A percentile compares a stretch with the other conserved stretches of the same genome.
Conservation (phyloP, 2,329 filamentous ascomycete species). For the Phyllosticta citriasiana region DNA sequence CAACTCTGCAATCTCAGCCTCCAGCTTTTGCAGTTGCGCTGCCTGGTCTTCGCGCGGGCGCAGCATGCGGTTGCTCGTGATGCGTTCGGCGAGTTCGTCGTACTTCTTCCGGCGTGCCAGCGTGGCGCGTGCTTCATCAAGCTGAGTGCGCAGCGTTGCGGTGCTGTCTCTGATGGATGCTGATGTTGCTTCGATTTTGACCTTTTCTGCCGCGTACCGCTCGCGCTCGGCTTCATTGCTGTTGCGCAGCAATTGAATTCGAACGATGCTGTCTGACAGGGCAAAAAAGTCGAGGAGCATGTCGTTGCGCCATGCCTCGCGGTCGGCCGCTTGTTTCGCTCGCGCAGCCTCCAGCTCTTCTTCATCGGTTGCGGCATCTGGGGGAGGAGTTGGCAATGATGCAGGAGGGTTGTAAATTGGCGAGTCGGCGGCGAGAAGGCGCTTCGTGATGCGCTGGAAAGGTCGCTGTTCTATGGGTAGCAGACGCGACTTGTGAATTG, state of each 20-base stretch:
- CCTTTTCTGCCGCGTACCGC: conserved; percentile 72
- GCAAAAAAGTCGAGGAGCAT: conserved; percentile 79
- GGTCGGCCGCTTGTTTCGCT: conserved; percentile 36
- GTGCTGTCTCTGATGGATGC: conserved; percentile 70
- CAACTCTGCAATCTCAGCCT: conserved; percentile 79
- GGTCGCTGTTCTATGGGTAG: conserved; percentile 86
- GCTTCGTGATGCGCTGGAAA: conserved; percentile 79
- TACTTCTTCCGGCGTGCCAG: conserved; percentile 74
- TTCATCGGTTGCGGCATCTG: conserved; percentile 42
- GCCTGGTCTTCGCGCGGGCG: conserved; percentile 77
- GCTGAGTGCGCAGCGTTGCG: conserved; percentile 56
- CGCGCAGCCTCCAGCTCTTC: conserved; percentile 32
- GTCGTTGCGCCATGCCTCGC: conserved; percentile 68
- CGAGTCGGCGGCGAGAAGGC: conserved; percentile 59
- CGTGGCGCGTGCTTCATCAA: conserved; percentile 62
- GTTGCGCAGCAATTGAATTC: conserved; percentile 75
- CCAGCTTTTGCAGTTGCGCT: conserved; percentile 66
- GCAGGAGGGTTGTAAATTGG: conserved; percentile 48
- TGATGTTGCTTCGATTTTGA: conserved; percentile 68
- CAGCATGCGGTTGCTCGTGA: conserved; percentile 69
- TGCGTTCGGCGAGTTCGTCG: conserved; percentile 79
- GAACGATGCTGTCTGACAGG: conserved; percentile 75
- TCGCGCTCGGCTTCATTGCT: conserved; percentile 77
- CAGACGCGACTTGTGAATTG: conserved; percentile 78
- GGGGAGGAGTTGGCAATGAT: conserved; percentile 55